Evolutionary conservation across 805 yeast species (phyloP).

Genomic region (Candida pini): DNA sequence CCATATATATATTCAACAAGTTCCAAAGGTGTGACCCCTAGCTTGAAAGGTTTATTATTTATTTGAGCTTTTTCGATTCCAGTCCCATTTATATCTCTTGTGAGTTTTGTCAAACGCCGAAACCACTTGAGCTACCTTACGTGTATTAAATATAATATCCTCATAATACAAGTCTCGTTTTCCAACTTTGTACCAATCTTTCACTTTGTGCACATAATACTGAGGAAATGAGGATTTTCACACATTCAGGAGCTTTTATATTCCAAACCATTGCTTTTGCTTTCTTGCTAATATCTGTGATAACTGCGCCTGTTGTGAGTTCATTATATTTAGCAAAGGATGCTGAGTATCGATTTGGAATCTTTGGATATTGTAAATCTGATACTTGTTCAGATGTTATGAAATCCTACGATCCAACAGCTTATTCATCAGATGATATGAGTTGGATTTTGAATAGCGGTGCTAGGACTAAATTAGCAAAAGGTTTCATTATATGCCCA

Average conservation of each 20-base stretch:
- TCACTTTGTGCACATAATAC: too few species aligned
- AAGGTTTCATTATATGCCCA: slow-evolving; percentile 56
- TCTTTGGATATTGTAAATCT: slow-evolving; percentile 56
- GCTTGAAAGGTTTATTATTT: too few species aligned
- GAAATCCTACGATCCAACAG: slow-evolving; percentile 29
- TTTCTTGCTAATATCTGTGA: slow-evolving; percentile 52
- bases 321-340: slow-evolving; percentile 46
- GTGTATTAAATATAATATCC: too few species aligned
- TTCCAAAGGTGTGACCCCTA: too few species aligned
- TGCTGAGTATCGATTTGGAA: slow-evolving; percentile 47
- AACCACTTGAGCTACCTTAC: too few species aligned
- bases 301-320: slow-evolving; percentile 55
- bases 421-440: slow-evolving; percentile 24
- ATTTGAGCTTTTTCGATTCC: too few species aligned
- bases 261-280: slow-evolving; percentile 52
- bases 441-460: slow-evolving; percentile 44
- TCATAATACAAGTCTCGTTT: too few species aligned
- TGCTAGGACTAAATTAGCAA: slow-evolving; percentile 48
- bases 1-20: too few species aligned
- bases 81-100: too few species aligned
- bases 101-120: too few species aligned
- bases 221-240: slow-evolving; percentile 13
- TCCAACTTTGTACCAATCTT: too few species aligned
- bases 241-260: slow-evolving; percentile 32
- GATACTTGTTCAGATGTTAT: slow-evolving; percentile 32